Evolutionary conservation across 495 filamentous ascomycete species (phyloP).

Genomic region (Filosporella fistucella): DNA sequence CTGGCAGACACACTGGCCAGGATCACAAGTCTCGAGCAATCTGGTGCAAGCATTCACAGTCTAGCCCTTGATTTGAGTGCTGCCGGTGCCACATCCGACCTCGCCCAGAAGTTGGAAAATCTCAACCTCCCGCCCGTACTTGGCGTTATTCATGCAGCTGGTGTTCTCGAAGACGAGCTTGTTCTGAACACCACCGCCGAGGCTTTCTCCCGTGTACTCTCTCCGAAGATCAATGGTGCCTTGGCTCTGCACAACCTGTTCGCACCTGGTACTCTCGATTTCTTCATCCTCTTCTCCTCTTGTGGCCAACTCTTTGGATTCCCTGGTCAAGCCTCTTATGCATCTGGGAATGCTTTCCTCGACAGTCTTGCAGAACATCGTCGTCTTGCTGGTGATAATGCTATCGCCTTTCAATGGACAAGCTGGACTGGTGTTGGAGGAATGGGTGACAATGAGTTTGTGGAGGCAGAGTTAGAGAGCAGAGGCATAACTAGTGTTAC

Average conservation of each 20-base stretch:
- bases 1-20: constrained; percentile 27
- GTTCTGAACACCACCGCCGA: constrained; percentile 32
- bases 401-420: constrained; percentile 45
- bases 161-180: constrained; percentile 41
- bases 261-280: constrained; percentile 44
- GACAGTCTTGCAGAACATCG: constrained; percentile 45
- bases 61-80: constrained; percentile 23
- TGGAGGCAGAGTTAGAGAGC: too few relatives aligned
- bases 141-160: constrained; percentile 42
- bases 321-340: constrained; percentile 56
- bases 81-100: constrained; percentile 30
- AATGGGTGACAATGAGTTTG: too few relatives aligned
- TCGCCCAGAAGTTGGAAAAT: constrained; percentile 8
- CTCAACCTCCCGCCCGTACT: constrained; percentile 42
- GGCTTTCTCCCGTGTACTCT: constrained; percentile 42
- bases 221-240: constrained; percentile 50
- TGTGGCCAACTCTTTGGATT: constrained; percentile 52
- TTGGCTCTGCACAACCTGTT: constrained; percentile 51
- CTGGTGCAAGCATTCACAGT: constrained; percentile 3
- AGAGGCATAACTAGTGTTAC: too few relatives aligned
- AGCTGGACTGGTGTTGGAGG: constrained; percentile 39
- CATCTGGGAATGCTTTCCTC: constrained; percentile 56
- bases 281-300: constrained; percentile 62
- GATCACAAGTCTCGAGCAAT: not conserved
- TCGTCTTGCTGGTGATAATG: constrained; percentile 36